These are phyloP conservation scores for Dionaea muscipula DNA, from an alignment of 179 eudicot genomes.

Conservation along the genomic window DNA sequence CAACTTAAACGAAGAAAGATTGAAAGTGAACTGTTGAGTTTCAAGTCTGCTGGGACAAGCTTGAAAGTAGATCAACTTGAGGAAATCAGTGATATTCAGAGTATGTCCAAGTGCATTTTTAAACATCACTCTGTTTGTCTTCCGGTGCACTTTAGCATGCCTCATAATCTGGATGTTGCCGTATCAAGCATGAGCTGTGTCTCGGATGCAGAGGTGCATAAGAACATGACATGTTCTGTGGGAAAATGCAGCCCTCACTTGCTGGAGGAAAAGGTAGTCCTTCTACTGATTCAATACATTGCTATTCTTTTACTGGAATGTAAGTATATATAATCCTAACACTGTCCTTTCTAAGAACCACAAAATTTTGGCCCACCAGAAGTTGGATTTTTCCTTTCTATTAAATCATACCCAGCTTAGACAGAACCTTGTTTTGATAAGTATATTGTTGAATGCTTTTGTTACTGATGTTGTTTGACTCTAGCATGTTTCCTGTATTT, in stretches of 20 bases:
- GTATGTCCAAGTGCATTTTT: slow-evolving; percentile 4
- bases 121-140: slow-evolving; percentile 5
- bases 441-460: background rate
- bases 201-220: slow-evolving; percentile 9
- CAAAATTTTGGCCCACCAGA: background rate
- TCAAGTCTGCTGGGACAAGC: slow-evolving; percentile 28
- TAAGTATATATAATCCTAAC: background rate
- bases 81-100: slow-evolving; percentile 2
- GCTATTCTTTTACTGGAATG: background rate
- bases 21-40: slow-evolving; percentile 10
- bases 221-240: slow-evolving; percentile 11
- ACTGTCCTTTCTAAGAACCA: background rate
- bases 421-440: no score
- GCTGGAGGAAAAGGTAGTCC: slow-evolving; percentile 34
- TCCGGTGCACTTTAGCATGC: slow-evolving; percentile 2
- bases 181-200: slow-evolving; percentile 13
- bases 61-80: slow-evolving; percentile 12
- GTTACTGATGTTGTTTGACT: background rate
- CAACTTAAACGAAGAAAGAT: slow-evolving; percentile 35
- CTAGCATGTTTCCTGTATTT: background rate
- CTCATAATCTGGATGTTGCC: slow-evolving; percentile 11
- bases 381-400: no score
- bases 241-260: slow-evolving; percentile 12
- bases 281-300: slow-evolving; percentile 5
- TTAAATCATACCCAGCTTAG: no score